Evolutionary conservation across 192 early-diverging fungal species (phyloP).

Genomic region (Entomortierella parvispora): DNA sequence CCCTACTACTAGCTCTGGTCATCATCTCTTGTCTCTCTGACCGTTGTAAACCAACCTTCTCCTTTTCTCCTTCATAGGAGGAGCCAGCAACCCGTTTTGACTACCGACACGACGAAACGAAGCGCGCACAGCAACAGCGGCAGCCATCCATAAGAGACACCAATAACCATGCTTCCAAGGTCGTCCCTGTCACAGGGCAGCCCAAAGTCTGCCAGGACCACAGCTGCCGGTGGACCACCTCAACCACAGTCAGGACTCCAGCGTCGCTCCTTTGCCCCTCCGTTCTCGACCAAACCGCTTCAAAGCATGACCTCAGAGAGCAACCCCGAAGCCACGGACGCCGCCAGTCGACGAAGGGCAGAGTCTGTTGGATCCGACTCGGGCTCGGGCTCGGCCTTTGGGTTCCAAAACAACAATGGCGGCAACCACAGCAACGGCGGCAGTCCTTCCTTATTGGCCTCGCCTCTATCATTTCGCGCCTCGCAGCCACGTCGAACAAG

Average conservation of each 20-base stretch:
- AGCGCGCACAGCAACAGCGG: no score
- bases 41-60: no score
- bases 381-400: background rate
- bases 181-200: constrained; percentile 18
- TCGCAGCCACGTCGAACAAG: constrained; percentile 28
- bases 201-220: constrained; percentile 39
- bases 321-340: constrained; percentile 40
- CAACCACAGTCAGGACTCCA: constrained; percentile 32
- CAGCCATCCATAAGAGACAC: no score
- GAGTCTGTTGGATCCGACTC: constrained; percentile 22
- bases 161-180: constrained; percentile 21
- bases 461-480: constrained; percentile 19
- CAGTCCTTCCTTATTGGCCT: constrained; percentile 9
- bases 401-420: background rate
- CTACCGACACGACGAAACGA: no score
- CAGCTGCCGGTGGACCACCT: constrained; percentile 17
- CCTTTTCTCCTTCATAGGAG: no score
- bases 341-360: constrained; percentile 18
- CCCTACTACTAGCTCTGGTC: background rate
- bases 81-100: no score
- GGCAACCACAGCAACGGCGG: background rate
- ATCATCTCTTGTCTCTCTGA: no score
- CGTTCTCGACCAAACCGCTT: constrained; percentile 18
- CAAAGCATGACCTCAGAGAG: constrained; percentile 49
- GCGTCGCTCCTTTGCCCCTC: constrained; percentile 17